Percentiles rank a stretch among this genome's conserved stretches.
These are phyloP conservation scores for Crithidia acanthocephali DNA, from an alignment of 208 protist genomes.

Conservation along the genomic window DNA sequence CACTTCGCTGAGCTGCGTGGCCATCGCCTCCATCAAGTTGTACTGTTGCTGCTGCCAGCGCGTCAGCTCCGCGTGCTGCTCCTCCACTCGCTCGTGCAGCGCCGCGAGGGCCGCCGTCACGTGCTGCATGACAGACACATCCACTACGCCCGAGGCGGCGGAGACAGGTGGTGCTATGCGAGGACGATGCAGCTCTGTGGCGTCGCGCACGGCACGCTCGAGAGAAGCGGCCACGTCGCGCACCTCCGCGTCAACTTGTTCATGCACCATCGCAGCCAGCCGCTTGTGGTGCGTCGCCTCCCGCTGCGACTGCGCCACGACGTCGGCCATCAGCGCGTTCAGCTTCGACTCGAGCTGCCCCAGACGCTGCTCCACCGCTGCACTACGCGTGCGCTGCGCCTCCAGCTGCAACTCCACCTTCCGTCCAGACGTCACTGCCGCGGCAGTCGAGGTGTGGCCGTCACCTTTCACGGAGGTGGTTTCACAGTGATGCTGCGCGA, in stretches of 20 bases:
- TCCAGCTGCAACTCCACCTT: slow-evolving; percentile 20
- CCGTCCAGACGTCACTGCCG: not conserved
- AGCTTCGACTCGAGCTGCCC: slow-evolving; percentile 42
- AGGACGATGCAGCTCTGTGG: not conserved
- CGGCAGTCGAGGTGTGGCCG: no score
- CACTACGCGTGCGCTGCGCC: slow-evolving; percentile 26
- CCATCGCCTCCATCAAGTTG: slow-evolving; percentile 29
- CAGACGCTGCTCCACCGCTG: slow-evolving; percentile 33
- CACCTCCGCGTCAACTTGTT: slow-evolving; percentile 5
- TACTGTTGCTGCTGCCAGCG: slow-evolving; percentile 35
- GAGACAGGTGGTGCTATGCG: not conserved
- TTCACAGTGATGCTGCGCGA: not conserved
- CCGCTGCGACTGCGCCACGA: slow-evolving; percentile 32
- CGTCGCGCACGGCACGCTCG: not conserved
- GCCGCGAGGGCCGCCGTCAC: slow-evolving; percentile 32
- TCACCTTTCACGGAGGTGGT: not conserved
- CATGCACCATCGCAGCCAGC: slow-evolving; percentile 3
- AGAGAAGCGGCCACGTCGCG: not conserved
- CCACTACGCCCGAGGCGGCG: not conserved
- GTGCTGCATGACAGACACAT: slow-evolving; percentile 32
- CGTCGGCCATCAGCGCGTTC: slow-evolving; percentile 44
- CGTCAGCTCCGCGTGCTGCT: slow-evolving; percentile 35
- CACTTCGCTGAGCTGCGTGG: slow-evolving; percentile 32
- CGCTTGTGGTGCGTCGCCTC: slow-evolving; percentile 4
- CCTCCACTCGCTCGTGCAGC: slow-evolving; percentile 38